Base-by-base conservation (phyloP, 352 stramenopile genomes). In the Elongisporangium undulatum region DNA sequence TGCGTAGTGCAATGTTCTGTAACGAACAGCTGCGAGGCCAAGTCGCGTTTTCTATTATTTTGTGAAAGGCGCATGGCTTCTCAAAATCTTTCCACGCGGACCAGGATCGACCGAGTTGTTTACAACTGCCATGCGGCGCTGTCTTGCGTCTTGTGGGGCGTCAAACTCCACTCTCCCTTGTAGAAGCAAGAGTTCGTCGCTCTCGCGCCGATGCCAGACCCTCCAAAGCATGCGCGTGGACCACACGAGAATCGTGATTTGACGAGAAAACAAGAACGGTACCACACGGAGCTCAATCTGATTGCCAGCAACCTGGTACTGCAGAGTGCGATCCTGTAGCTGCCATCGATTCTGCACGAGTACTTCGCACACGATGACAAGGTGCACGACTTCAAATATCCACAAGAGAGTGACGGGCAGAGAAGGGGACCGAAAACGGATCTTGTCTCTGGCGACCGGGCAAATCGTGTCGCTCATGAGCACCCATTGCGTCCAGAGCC, bases 401-500 rank as follows among this genome's bases (percentile, higher is more conserved):
- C n/a, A 13, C 5, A 19, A 19, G 13, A 55, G 22, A 6, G 41
- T n/a, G 0, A 51, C 39, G 2, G 39, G 58, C 19, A 59, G 53
- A 17, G 34, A 45, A 17, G 34, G 16, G 10, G 66, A 41, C 13
- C 59, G 45, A 20, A 71, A 38, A 2, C 21, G 20, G 1, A 41
- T 17, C 50, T 64, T 45, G 34, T 45, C 10, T 17, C 34, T 67
- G 17, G 41, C 59, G 2, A 20, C 53, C 0, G 59, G 59, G 4
- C 53, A 52, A 1, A 71, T 17, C 4, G 64, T 51, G 26, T 71
- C 64, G 20, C 52, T 20, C 8, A 50, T 62, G 34, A 71, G 49
- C 9, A 63, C 51, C 23, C 55, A 59, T 41, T 71, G 64, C 22
- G 66, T 55, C 64, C 64, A 71, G 16, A 64, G 12, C 64, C 64